Conservation (phyloP, 1,284 basidiomycete species). For the Papiliotrema nemorosa region DNA sequence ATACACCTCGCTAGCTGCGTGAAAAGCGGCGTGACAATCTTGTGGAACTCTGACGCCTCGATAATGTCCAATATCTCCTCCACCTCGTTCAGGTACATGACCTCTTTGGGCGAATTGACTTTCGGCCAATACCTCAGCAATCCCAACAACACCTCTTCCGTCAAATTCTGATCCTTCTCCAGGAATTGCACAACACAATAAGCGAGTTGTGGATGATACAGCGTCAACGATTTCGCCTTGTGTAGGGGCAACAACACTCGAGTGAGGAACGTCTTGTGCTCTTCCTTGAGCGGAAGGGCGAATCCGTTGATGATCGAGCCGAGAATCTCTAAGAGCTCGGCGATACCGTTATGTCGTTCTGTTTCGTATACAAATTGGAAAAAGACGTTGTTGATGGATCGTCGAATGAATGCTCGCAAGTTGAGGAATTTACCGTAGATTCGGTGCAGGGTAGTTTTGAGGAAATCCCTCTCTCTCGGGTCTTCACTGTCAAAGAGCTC, state of each 20-base stretch:
- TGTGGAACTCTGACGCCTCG: slow-evolving; percentile 93
- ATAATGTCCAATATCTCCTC: slow-evolving; percentile 99
- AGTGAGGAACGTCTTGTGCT: slow-evolving; percentile 97
- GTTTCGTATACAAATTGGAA: slow-evolving; percentile 99
- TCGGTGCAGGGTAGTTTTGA: slow-evolving; percentile 97
- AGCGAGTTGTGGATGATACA: slow-evolving; percentile 97
- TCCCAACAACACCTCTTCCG: slow-evolving; percentile 93
- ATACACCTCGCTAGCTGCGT: slow-evolving; percentile 94
- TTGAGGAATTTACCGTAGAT: slow-evolving; percentile 99
- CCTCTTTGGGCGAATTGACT: slow-evolving; percentile 99
- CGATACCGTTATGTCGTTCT: slow-evolving; percentile 98
- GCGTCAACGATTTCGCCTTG: slow-evolving; percentile 93
- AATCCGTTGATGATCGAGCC: slow-evolving; percentile 99
- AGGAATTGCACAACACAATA: slow-evolving; percentile 99
- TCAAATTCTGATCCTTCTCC: slow-evolving; percentile 90
- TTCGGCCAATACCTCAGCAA: slow-evolving; percentile 98
- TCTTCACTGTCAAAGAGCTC: slow-evolving; percentile 99
- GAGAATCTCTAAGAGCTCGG: slow-evolving; percentile 95
- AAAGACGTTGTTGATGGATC: slow-evolving; percentile 99
- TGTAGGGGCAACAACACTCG: slow-evolving; percentile 94
- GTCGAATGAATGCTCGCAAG: slow-evolving; percentile 94
- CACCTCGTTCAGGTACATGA: slow-evolving; percentile 99
- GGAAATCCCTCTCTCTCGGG: slow-evolving; percentile 96
- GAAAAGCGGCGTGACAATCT: slow-evolving; percentile 92
- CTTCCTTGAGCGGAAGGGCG: slow-evolving; percentile 95